phyloP scores from a whole-genome alignment of 371 early-diverging fungal genomes.

The Mortierella sp. region DNA sequence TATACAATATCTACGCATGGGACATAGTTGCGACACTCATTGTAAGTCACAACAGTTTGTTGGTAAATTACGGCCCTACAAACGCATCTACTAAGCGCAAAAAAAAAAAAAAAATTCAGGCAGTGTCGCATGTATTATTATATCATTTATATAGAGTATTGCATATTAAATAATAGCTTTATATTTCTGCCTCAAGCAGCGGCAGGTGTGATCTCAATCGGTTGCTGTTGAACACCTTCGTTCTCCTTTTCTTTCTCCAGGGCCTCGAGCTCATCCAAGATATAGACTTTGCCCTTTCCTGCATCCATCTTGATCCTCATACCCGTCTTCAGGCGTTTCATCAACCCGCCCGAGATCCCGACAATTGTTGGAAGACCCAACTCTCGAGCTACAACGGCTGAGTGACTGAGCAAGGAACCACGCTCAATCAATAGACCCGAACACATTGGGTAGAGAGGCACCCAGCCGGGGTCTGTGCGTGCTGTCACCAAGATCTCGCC shows the following conservation, averaged over 20 bases:
- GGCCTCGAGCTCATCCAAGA: slow-evolving; percentile 52
- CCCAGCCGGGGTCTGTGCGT: slow-evolving; percentile 57
- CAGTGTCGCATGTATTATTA: background rate
- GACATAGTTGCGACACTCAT: no score
- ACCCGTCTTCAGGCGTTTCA: slow-evolving; percentile 49
- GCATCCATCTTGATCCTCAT: slow-evolving; percentile 54
- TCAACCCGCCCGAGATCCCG: slow-evolving; percentile 54
- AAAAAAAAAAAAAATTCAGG: no score
- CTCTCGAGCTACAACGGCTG: slow-evolving; percentile 55
- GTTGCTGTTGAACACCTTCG: background rate
- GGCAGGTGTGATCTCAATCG: slow-evolving; percentile 3
- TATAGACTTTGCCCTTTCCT: slow-evolving; percentile 52
- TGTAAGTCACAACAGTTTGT: no score
- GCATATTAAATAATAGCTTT: no score
- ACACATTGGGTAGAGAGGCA: slow-evolving; percentile 54
- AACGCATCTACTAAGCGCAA: no score
- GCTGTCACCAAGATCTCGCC: slow-evolving; percentile 55
- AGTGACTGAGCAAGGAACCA: slow-evolving; percentile 54
- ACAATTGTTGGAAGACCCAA: slow-evolving; percentile 55
- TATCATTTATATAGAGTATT: background rate
- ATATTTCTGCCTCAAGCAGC: slow-evolving; percentile 3
- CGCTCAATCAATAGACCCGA: slow-evolving; percentile 55
- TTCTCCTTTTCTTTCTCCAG: slow-evolving; percentile 35
- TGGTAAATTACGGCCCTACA: no score
- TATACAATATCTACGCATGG: no score